Base-by-base conservation (phyloP, 495 filamentous ascomycete species). In the Evernia prunastri region DNA sequence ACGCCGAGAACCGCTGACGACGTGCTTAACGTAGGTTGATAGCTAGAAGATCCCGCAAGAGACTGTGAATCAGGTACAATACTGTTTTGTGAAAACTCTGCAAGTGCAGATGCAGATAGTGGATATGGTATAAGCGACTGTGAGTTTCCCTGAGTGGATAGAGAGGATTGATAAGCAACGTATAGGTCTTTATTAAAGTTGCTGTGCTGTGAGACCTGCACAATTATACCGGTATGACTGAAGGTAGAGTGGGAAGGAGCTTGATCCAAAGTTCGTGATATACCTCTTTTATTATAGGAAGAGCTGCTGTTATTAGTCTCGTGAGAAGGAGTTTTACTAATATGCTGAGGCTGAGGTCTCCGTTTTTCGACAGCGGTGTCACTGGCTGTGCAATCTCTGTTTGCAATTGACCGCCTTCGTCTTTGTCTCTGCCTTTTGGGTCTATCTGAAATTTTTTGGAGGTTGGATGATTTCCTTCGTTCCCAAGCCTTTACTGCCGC, bases 401-500 rank as follows among this genome's bases (percentile, higher is more conserved):
- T 11, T 42, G 47, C 18, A 25, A 25, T 35, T 36, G 29, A 20
- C n/a, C 63, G 57, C 23, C 58, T 60, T 36, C 45, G 33, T 23
- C 63, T 51, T 17, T 42, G 63, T 59, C n/a, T 65, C 20, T 63
- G 51, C 9, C 61, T 51, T 37, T 63, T 63, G 23, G 51, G 33
- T 63, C 37, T 57, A 45, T 57, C 42, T 8, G 29, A 31, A 12
- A 37, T 36, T 23, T 9, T 63, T 11, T 36, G 27, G 17, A 25
- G 40, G 23, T 37, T 1, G 12, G 39, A 7, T 29, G 37, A 36
- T 53, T 73, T 71, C 37, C 66, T 68, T 20, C 66, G 65, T 58
- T 78, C 66, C 77, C 77, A 78, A 45, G 62, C 66, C 25, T 70
- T 57, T 36, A 75, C 63, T 29, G 76, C 76, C 45, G 64, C 59